These are phyloP conservation scores for Apiotrichum gamsii DNA, from an alignment of 1,284 basidiomycete species.

Conservation along the genomic window DNA sequence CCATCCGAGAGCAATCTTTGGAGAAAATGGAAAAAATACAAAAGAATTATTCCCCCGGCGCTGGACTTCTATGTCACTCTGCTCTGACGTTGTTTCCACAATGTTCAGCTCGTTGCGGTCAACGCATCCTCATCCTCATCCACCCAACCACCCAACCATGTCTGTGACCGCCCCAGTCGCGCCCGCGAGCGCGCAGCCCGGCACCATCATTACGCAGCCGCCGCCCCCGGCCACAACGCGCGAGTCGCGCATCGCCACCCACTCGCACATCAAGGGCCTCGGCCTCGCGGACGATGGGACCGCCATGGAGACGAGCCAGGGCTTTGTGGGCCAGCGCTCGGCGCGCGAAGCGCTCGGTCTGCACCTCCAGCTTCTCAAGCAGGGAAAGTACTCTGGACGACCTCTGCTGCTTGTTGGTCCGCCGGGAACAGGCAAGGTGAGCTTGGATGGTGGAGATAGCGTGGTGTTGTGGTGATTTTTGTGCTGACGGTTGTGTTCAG, in stretches of 20 bases:
- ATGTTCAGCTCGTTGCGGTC: too few species aligned
- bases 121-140: too few species aligned
- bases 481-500: slow-evolving; percentile 50
- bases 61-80: too few species aligned
- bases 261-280: slow-evolving; percentile 66
- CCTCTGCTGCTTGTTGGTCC: slow-evolving; percentile 46
- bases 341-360: slow-evolving; percentile 69
- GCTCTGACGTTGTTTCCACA: too few species aligned
- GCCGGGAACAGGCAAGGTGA: slow-evolving; percentile 47
- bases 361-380: slow-evolving; percentile 39
- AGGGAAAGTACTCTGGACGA: slow-evolving; percentile 43
- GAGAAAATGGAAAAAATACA: slow-evolving; percentile 9
- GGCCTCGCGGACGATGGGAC: slow-evolving; percentile 80
- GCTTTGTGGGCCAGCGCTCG: slow-evolving; percentile 83
- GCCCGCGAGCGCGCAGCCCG: slow-evolving; percentile 14
- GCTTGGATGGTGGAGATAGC: slow-evolving; percentile 2
- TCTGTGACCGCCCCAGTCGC: slow-evolving; percentile 7
- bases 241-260: slow-evolving; percentile 46
- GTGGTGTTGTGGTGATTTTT: background rate
- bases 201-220: slow-evolving; percentile 40
- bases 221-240: slow-evolving; percentile 43
- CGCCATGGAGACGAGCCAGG: slow-evolving; percentile 66
- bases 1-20: background rate
- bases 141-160: slow-evolving; percentile 1
- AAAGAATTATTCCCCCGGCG: slow-evolving; percentile 10